Base-by-base conservation (phyloP, 2,329 filamentous ascomycete genomes). In the Trichocomaceae sp. region DNA sequence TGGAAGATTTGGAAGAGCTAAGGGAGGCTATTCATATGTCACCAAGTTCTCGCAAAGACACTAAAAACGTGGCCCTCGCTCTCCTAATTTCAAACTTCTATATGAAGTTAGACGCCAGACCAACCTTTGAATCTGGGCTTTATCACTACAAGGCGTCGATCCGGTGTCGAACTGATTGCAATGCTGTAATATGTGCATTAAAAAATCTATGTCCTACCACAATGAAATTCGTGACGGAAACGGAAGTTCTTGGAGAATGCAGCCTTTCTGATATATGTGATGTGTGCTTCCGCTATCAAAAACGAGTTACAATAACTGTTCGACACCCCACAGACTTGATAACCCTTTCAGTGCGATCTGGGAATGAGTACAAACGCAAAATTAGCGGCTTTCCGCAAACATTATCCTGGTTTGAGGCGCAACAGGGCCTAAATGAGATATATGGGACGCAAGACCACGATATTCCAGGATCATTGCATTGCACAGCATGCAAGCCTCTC, bases 331-430 rank as follows among this genome's bases (percentile, higher is more conserved):
- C 23, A 20, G 54, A 56, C 44, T 57, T 33, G n/a, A 9, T 46
- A 15, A 22, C 13, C 5, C 17, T 46, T 19, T 46, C 19, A 13
- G 12, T 46, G 13, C 54, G 46, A 15, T 33, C 45, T 9, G 50
- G 48, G 12, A 35, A 50, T 10, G 50, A 50, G 12, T 23, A 13
- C 6, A 52, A 23, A 20, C 39, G 54, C 17, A 60, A 57, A 33
- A 58, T 60, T 19, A 60, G 58, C 23, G 54, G 53, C 22, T 60
- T 60, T 41, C 57, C 57, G 3, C 54, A 58, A 45, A 55, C 8
- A n/a, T 50, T 58, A 12, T 19, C 47, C 23, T 60, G 54, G 58
- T 60, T 60, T 50, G 46, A 54, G 22, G 12, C 4, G 19, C 54
- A 55, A 31, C 54, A 58, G 46, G 45, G 54, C 3, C 31, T 60